phyloP scores from a whole-genome alignment of 306 rosid genomes.

The Trifolium dubium region DNA sequence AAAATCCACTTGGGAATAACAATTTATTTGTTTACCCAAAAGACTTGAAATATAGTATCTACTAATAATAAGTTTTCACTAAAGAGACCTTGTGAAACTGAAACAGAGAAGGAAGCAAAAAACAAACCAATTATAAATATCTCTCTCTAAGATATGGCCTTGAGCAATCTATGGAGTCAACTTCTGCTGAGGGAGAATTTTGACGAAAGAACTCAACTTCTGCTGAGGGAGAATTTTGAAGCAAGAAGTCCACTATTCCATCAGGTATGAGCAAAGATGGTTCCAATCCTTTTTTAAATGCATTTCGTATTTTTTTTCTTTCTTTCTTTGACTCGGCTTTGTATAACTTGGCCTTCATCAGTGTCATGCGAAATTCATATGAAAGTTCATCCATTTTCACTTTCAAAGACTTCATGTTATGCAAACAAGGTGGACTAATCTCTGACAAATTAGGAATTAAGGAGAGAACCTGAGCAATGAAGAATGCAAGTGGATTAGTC shows the following conservation, averaged over 20 bases:
- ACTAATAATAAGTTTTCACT: too few species aligned
- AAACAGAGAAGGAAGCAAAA: background rate
- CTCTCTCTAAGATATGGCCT: background rate
- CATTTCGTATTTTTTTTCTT: background rate
- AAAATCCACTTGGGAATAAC: too few species aligned
- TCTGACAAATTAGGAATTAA: slow-evolving; percentile 11
- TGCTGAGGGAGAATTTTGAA: slow-evolving; percentile 35
- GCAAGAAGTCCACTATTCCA: slow-evolving; percentile 35
- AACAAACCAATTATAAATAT: background rate
- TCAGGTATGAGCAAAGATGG: slow-evolving; percentile 19
- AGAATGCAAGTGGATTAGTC: background rate
- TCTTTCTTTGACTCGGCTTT: background rate
- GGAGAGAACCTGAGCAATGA: slow-evolving; percentile 37
- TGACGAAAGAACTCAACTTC: slow-evolving; percentile 35
- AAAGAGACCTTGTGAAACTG: background rate
- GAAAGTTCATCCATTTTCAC: slow-evolving; percentile 2
- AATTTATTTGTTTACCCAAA: too few species aligned
- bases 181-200: slow-evolving; percentile 29
- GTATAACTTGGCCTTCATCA: background rate
- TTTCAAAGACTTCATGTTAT: slow-evolving; percentile 33
- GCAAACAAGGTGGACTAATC: slow-evolving; percentile 14
- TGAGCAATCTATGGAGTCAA: background rate
- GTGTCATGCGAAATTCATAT: background rate
- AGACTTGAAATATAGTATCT: too few species aligned
- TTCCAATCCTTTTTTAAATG: background rate